Evolutionary conservation across 352 stramenopile species (phyloP), one percentile per base, ranked within the genome.

Genomic region (Pseudoperonospora humuli): DNA sequence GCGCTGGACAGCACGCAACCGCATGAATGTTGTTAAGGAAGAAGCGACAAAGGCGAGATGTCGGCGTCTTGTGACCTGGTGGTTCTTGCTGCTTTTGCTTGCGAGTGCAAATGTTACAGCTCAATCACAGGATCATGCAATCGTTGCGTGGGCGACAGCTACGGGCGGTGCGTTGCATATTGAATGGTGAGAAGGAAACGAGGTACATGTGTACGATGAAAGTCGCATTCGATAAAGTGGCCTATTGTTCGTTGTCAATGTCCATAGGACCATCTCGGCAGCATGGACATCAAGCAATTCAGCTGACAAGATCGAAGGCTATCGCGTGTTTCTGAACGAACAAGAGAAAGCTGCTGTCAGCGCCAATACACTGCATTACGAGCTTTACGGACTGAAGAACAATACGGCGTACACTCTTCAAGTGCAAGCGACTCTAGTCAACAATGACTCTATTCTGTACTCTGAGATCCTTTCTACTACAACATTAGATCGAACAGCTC

Each of bases 391-490:
- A 43, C 43, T 81, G 13, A 18, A 10, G 0, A 55, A 55, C 44
- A 58, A 71, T 32, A 74, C 69, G 7, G 17, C 42, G 11, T 69
- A 77, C 50, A 25, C 36, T 7, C 36, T 75, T 6, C 49, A 64
- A 29, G 20, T 74, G 6, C 49, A 42, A 3, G 57, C 26, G 13
- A 37, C 26, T 38, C 26, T 63, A 5, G 33, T 29, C 9, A 31
- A 34, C 23, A 7, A 7, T 26, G 40, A 18, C 14, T 58, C 45
- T 6, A 46, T 31, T 20, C 29, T 75, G n/a, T 21, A 34, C 2
- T 75, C 69, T 5, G 50, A 68, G 36, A 32, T 36, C 25, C 38
- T 76, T 29, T 27, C 67, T 31, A 34, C 33, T 11, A 40, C 33
- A 25, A 81, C 69, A 6, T 39, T 44, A 15, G 28, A 51, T 29